A percentile compares a stretch with the other conserved stretches of the same genome.
Conservation (phyloP, 306 rosid species). For the Quercus berberidifolia region DNA sequence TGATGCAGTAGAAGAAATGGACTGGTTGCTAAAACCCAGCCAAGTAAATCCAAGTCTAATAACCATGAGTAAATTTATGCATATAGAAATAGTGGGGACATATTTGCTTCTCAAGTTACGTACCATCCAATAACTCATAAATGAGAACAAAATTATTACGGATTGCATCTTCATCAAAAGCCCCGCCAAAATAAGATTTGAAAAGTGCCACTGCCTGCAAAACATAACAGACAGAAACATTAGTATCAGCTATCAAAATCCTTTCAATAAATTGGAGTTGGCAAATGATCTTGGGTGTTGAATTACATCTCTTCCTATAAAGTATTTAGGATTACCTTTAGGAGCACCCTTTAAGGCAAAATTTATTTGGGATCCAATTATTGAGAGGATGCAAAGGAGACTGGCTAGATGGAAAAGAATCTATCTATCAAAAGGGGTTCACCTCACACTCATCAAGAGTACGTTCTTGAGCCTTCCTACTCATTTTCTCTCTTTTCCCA, state of each 20-base stretch:
- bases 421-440: too few relatives aligned
- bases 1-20: not conserved
- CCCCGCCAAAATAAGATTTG: conserved; percentile 98
- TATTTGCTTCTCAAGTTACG: conserved; percentile 18
- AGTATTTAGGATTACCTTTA: too few relatives aligned
- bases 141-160: conserved; percentile 98
- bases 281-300: too few relatives aligned
- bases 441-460: too few relatives aligned
- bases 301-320: too few relatives aligned
- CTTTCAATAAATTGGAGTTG: not conserved
- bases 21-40: not conserved
- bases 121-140: conserved; percentile 95
- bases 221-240: conserved; percentile 15
- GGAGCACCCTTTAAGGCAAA: too few relatives aligned
- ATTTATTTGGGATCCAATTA: too few relatives aligned
- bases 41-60: not conserved
- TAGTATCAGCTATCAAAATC: conserved; percentile 10
- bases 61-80: conserved; percentile 9
- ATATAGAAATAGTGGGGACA: not conserved
- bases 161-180: conserved; percentile 98
- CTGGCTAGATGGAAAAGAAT: too few relatives aligned
- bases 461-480: too few relatives aligned
- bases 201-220: conserved; percentile 88
- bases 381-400: too few relatives aligned
- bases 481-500: too few relatives aligned